phyloP scores from a whole-genome alignment of 2,329 filamentous ascomycete genomes.

The Phyllosticta citribraziliensis region DNA sequence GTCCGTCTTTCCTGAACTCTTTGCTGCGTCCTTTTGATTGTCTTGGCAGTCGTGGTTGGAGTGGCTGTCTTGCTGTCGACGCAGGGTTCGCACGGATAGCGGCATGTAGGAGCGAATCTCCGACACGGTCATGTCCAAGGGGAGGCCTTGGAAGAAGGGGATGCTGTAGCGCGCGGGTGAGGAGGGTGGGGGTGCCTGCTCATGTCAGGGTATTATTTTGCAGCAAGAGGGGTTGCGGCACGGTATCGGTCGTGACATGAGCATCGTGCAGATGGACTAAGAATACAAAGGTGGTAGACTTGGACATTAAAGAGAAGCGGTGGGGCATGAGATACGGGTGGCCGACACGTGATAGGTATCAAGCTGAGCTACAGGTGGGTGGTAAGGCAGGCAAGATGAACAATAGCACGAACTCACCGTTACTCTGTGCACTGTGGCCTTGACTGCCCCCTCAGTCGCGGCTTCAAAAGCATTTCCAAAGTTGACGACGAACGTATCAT shows the following conservation, averaged over 20 bases:
- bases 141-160: slow-evolving; percentile 30
- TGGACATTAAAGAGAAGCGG: background rate
- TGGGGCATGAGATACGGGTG: background rate
- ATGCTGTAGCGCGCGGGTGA: slow-evolving; percentile 21
- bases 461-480: slow-evolving; percentile 51
- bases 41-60: too few relatives aligned
- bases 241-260: background rate
- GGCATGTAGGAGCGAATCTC: slow-evolving; percentile 28
- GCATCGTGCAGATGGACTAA: background rate
- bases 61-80: slow-evolving; percentile 7
- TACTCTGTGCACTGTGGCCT: slow-evolving; percentile 40
- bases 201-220: background rate
- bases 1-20: background rate
- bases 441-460: slow-evolving; percentile 44
- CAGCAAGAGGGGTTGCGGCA: background rate
- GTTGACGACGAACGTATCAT: slow-evolving; percentile 47
- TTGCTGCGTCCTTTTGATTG: background rate
- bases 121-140: slow-evolving; percentile 29
- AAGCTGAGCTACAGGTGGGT: background rate
- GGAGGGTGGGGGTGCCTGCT: background rate
- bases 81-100: slow-evolving; percentile 15
- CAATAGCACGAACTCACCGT: slow-evolving; percentile 13
- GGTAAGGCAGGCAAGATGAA: background rate
- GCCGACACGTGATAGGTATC: background rate
- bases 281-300: background rate